Evolutionary conservation across 441 rosid species (phyloP).

Genomic region (Arabidopsis hybrid): DNA sequence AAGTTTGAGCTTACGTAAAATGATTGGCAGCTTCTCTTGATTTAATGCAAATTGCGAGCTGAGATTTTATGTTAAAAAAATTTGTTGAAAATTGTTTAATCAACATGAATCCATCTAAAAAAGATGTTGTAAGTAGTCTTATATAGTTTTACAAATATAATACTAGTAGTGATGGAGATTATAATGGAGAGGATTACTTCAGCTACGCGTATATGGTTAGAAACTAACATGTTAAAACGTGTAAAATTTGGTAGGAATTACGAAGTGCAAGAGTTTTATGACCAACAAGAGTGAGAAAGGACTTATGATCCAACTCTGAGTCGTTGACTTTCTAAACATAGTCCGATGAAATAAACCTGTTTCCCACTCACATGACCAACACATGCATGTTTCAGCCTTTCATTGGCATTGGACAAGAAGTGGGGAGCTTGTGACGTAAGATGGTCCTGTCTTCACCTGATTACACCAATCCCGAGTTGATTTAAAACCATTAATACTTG

Average conservation of each 20-base stretch:
- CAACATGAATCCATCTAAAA: constrained; percentile 5
- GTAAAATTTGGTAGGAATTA: neutral
- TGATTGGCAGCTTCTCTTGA: neutral
- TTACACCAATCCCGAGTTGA: constrained; percentile 5
- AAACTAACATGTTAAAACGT: constrained; percentile 12
- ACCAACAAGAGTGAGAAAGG: constrained; percentile 17
- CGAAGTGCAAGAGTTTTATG: neutral
- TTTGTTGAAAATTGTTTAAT: neutral
- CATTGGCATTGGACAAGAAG: constrained; percentile 35
- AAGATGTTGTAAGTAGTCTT: neutral
- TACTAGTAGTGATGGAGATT: constrained; percentile 5
- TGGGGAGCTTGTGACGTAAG: constrained; percentile 29
- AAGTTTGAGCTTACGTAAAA: neutral
- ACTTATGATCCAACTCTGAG: constrained; percentile 29
- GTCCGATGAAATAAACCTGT: constrained; percentile 27
- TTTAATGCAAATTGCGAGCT: neutral
- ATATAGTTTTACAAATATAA: neutral
- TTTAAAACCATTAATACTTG: neutral
- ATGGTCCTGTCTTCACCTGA: constrained; percentile 33
- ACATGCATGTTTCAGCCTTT: constrained; percentile 25
- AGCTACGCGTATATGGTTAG: constrained; percentile 12
- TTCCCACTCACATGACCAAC: constrained; percentile 40
- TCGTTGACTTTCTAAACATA: constrained; percentile 31
- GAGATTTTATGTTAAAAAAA: neutral
- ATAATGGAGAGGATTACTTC: neutral